phyloP scores from a whole-genome alignment of 2,329 filamentous ascomycete species.

The Ophiosphaerella herpotricha region DNA sequence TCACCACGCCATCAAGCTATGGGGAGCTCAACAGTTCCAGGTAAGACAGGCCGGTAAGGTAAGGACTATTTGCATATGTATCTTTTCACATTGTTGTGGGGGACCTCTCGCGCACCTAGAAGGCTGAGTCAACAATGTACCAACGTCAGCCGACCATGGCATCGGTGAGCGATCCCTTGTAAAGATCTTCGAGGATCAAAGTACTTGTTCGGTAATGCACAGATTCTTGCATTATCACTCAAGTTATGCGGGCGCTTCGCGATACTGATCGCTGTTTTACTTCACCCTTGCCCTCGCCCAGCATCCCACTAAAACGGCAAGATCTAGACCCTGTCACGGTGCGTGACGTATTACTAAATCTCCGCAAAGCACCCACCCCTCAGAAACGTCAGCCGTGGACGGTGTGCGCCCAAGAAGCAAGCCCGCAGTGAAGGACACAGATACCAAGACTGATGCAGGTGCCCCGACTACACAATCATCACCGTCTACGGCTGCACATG shows the following conservation, averaged over 20 bases:
- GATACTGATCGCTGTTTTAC: slow-evolving; percentile 25
- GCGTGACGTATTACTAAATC: slow-evolving; percentile 16
- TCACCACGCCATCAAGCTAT: slow-evolving; percentile 14
- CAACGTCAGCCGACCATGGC: not conserved
- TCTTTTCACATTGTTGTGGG: slow-evolving; percentile 7
- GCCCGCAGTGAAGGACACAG: not conserved
- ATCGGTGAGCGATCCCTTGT: not conserved
- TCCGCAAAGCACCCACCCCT: not conserved
- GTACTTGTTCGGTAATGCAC: slow-evolving; percentile 8
- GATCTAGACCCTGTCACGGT: slow-evolving; percentile 20
- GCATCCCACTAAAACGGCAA: slow-evolving; percentile 8
- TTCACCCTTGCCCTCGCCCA: slow-evolving; percentile 1
- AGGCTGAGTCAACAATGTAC: not conserved
- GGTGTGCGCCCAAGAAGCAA: not conserved
- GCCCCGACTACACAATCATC: not conserved
- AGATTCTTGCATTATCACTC: slow-evolving; percentile 11
- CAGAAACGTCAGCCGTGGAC: slow-evolving; percentile 7
- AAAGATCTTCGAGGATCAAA: not conserved
- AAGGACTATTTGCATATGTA: too few species aligned
- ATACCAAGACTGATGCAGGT: not conserved
- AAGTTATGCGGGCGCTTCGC: slow-evolving; percentile 23
- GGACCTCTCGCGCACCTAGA: not conserved
- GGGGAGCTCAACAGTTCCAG: slow-evolving; percentile 10
- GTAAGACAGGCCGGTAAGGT: slow-evolving; percentile 18
- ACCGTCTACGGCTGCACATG: not conserved